phyloP scores from a whole-genome alignment of 768 basidiomycete genomes.

The Pleurotus tuber-regium region DNA sequence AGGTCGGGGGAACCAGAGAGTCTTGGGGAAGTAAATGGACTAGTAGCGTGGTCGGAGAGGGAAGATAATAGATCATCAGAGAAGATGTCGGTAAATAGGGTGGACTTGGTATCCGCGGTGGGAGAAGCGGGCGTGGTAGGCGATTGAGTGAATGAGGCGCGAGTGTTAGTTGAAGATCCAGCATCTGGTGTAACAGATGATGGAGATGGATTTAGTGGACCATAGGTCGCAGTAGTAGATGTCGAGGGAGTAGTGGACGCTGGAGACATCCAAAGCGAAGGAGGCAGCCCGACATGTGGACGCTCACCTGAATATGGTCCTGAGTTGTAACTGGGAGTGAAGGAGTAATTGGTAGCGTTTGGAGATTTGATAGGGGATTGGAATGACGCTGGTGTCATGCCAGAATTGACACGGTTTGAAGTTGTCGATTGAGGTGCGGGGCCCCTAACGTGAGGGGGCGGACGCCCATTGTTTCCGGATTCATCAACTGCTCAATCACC shows the following conservation, averaged over 20 bases:
- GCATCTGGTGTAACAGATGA: conserved; percentile 32
- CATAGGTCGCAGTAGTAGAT: conserved; percentile 38
- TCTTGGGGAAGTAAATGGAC: conserved; percentile 62
- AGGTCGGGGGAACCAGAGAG: conserved; percentile 70
- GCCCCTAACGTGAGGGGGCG: conserved; percentile 4
- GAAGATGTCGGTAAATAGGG: conserved; percentile 68
- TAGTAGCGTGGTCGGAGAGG: conserved; percentile 41
- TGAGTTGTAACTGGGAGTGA: not conserved
- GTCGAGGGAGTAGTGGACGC: conserved; percentile 40
- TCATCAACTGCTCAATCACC: conserved; percentile 11
- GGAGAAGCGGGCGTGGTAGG: conserved; percentile 45
- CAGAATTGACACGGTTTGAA: not conserved
- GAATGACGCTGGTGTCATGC: conserved; percentile 6
- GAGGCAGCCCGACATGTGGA: conserved; percentile 55
- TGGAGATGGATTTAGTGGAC: conserved; percentile 33
- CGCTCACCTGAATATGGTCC: conserved; percentile 43
- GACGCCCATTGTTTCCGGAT: conserved; percentile 9
- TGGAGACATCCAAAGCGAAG: conserved; percentile 86
- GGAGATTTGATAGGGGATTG: conserved; percentile 14
- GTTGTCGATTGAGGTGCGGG: too few relatives aligned
- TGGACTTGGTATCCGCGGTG: conserved; percentile 53
- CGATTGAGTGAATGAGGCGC: conserved; percentile 34
- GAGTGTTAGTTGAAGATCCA: conserved; percentile 24
- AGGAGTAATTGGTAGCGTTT: conserved; percentile 7
- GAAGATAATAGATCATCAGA: conserved; percentile 61